Base-by-base conservation (phyloP, 2,329 filamentous ascomycete species). In the Botrytis galanthina region DNA sequence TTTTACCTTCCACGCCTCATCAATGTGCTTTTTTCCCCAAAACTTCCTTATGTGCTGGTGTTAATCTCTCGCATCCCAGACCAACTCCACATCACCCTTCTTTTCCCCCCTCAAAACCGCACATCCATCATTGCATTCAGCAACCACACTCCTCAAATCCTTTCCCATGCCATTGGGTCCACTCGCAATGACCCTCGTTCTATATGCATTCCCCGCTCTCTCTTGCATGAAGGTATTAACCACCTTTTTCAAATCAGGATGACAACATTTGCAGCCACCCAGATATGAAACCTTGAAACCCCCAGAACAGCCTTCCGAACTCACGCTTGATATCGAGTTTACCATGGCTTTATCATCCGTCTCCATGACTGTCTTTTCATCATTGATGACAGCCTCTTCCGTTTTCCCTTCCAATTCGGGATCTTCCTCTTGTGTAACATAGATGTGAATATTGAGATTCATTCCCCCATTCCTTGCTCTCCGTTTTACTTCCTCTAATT, bases 91-190 rank as follows among this genome's bases (percentile, higher is more conserved):
- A 78, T 90, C 86, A 66, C 83, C 87, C 54, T 84, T 83, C 77
- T 86, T 86, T 35, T 89, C 88, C 32, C 71, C 71, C 71, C 81
- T 86, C 89, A 88, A 90, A 16, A 91, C 88, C 75, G 83, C 85
- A 0, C 78, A 76, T 0, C 84, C 86, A 12, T 84, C 84, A 79
- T 90, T 91, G 59, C 84, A 84, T 12, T 77, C 77, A 1, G 89
- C 88, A 7, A 91, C 87, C 2, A 85, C 85, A 7, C 75, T 80
- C 39, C 89, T 83, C 73, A 91, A 77, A 71, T 89, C 88, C n/a
- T 83, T 84, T 9, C 90, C 85, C 87, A 92, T 89, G 1, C 84
- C 83, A 0, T 85, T 84, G 1, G 90, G 90, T 0, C 90, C 89
- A 76, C 89, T 91, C 0, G 86, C 89, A 78, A 89, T 85, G 0